phyloP scores from a whole-genome alignment of 768 basidiomycete species.

The Dioszegia crocea region DNA sequence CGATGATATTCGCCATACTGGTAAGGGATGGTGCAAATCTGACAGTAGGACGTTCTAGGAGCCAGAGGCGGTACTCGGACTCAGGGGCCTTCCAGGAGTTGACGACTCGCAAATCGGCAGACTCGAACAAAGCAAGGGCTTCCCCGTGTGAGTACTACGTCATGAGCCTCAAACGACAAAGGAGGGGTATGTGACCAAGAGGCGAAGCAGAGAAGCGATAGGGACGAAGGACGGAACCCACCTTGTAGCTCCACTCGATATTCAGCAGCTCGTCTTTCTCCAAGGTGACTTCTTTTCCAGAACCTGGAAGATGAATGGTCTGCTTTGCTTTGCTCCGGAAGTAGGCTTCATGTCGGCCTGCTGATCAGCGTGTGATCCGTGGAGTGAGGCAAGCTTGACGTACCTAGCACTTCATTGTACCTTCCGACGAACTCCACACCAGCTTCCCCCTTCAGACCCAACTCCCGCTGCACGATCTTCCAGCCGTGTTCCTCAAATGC shows the following conservation, averaged over 20 bases:
- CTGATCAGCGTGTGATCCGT: background rate
- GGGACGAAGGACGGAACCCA: conserved; percentile 42
- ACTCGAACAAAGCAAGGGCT: conserved; percentile 64
- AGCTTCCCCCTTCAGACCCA: conserved; percentile 54
- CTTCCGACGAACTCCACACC: conserved; percentile 43
- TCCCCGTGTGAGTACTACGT: conserved; percentile 73
- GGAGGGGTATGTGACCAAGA: no score
- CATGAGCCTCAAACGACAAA: background rate
- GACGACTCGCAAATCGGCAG: conserved; percentile 74
- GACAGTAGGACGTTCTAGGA: conserved; percentile 82
- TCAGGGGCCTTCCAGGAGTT: conserved; percentile 76
- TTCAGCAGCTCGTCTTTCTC: conserved; percentile 69
- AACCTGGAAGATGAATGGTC: conserved; percentile 51
- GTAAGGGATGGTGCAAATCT: conserved; percentile 53
- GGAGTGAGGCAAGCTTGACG: conserved; percentile 1
- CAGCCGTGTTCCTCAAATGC: conserved; percentile 85
- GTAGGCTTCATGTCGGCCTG: conserved; percentile 74
- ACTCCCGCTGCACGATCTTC: conserved; percentile 60
- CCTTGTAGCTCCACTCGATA: conserved; percentile 86
- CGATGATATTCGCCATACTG: conserved; percentile 51
- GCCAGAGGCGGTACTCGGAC: conserved; percentile 73
- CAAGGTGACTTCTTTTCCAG: conserved; percentile 55
- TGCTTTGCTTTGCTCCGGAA: conserved; percentile 66
- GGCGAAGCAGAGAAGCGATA: no score
- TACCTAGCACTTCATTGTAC: conserved; percentile 41